Percentiles rank a stretch among this genome's conserved stretches.
phyloP scores from a whole-genome alignment of 2,329 filamentous ascomycete species.

The Septoria petroselini region DNA sequence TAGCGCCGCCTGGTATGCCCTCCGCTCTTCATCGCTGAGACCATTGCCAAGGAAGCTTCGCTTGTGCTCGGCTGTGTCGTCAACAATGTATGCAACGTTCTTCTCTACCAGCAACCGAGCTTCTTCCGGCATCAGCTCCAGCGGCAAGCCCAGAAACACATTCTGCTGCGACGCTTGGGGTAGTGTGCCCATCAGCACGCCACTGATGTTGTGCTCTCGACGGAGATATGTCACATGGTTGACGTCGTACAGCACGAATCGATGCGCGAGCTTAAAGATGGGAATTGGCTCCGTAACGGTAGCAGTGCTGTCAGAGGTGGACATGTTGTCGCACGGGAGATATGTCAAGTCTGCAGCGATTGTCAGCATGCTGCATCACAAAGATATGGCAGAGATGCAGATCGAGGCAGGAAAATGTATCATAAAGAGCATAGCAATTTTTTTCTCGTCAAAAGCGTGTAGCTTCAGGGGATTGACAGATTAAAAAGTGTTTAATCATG shows the following conservation, averaged over 20 bases:
- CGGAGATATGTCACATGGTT: conserved; percentile 75
- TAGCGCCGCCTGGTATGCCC: conserved; percentile 59
- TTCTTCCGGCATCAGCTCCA: conserved; percentile 90
- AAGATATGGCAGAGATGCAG: neutral
- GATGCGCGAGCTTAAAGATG: conserved; percentile 74
- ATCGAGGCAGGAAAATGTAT: conserved; percentile 14
- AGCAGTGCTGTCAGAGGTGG: conserved; percentile 34
- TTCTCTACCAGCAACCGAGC: conserved; percentile 75
- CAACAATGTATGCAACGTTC: conserved; percentile 72
- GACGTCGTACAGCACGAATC: conserved; percentile 87
- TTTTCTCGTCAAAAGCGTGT: conserved; percentile 53
- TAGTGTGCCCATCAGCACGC: conserved; percentile 79
- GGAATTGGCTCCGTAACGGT: conserved; percentile 59
- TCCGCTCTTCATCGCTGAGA: conserved; percentile 57
- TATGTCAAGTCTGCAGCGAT: neutral
- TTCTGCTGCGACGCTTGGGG: conserved; percentile 94
- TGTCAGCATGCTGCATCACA: conserved; percentile 1
- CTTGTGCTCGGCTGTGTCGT: conserved; percentile 71
- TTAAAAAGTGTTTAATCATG: conserved; percentile 62
- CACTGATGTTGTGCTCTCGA: conserved; percentile 76
- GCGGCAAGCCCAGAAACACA: conserved; percentile 81
- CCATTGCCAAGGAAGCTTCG: conserved; percentile 52
- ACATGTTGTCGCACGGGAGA: conserved; percentile 2
- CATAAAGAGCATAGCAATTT: conserved; percentile 48
- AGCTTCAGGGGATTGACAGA: conserved; percentile 83